A percentile compares a stretch with the other conserved stretches of the same genome.
These are phyloP conservation scores for Ananas comosus DNA, from an alignment of 176 grass and related monocot genomes.

Conservation along the genomic window DNA sequence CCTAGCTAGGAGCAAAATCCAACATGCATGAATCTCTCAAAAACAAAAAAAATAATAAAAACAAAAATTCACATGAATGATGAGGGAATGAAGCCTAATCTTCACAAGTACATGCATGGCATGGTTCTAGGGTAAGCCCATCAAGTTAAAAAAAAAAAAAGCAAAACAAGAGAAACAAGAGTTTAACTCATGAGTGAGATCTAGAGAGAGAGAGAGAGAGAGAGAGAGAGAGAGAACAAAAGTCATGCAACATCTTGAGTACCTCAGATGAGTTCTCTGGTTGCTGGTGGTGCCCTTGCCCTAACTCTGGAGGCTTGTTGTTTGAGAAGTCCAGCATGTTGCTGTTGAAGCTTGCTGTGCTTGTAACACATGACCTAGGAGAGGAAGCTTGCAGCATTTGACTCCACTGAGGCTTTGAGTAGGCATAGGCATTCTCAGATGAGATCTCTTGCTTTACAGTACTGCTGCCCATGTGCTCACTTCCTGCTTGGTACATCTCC, in stretches of 20 bases:
- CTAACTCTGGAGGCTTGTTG: constrained; percentile 18
- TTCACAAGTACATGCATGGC: neutral
- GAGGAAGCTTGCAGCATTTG: constrained; percentile 51
- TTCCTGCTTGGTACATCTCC: constrained; percentile 16
- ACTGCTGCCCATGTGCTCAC: constrained; percentile 28
- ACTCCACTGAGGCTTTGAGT: constrained; percentile 47
- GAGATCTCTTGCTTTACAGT: constrained; percentile 3
- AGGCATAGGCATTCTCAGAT: neutral
- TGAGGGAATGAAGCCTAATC: neutral
- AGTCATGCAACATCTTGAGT: constrained; percentile 4
- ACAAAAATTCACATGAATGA: too few species aligned
- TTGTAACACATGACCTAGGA: constrained; percentile 64
- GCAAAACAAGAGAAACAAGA: constrained; percentile 1
- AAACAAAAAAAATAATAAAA: too few species aligned
- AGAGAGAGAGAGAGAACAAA: neutral
- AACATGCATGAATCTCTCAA: too few species aligned
- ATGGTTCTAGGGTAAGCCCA: neutral
- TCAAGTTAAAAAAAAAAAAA: neutral
- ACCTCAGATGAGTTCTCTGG: constrained; percentile 90
- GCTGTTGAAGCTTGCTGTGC: constrained; percentile 34
- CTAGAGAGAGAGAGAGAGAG: neutral
- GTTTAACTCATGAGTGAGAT: neutral
- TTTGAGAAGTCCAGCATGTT: constrained; percentile 86
- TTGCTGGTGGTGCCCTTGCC: constrained; percentile 41
- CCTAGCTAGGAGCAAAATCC: too few species aligned